Evolutionary conservation across 2,329 filamentous ascomycete genomes (phyloP).

Genomic region (Diaporthe eres): DNA sequence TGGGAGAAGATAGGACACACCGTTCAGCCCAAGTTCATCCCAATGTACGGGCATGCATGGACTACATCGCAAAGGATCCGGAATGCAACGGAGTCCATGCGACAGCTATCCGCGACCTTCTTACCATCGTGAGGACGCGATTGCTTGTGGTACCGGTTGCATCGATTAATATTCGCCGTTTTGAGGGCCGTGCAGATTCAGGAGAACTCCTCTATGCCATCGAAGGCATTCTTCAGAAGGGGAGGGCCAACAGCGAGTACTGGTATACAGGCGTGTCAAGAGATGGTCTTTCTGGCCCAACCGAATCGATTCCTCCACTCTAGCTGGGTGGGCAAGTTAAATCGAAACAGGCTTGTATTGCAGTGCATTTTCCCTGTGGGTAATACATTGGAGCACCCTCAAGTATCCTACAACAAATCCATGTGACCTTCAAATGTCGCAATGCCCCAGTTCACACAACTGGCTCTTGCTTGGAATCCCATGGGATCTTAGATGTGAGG

Average conservation of each 20-base stretch:
- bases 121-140: not conserved
- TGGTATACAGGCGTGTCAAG: not conserved
- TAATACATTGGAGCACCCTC: too few species aligned
- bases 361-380: too few species aligned
- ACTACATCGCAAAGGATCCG: not conserved
- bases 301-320: not conserved
- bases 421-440: too few species aligned
- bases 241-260: not conserved
- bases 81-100: not conserved
- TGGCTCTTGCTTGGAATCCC: too few species aligned
- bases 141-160: conserved; percentile 14
- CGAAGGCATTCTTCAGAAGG: not conserved
- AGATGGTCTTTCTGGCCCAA: not conserved
- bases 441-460: too few species aligned
- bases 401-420: too few species aligned
- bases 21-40: not conserved
- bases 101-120: conserved; percentile 10
- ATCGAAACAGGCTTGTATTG: too few species aligned
- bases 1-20: not conserved
- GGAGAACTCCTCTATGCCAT: not conserved
- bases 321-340: too few species aligned
- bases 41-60: not conserved
- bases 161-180: not conserved
- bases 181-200: not conserved
- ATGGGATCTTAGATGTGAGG: too few species aligned